These are phyloP conservation scores for Gracilariopsis chorda DNA, from an alignment of 23 red algal genomes.

Conservation along the genomic window DNA sequence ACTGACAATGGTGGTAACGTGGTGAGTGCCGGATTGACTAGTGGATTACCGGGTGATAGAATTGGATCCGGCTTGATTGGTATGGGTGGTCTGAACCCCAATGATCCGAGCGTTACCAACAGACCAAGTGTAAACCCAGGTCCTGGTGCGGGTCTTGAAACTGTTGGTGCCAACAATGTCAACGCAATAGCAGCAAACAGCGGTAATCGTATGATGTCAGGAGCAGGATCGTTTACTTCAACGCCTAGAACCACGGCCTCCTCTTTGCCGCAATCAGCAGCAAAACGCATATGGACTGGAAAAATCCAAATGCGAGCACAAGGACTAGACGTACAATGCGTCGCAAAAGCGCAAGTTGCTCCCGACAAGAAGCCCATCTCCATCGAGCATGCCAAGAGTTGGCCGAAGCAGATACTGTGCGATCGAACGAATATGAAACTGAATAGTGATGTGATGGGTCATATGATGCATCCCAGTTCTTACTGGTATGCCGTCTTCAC, in stretches of 20 bases:
- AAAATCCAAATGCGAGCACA: not conserved
- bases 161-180: not conserved
- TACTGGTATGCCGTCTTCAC: constrained; percentile 69
- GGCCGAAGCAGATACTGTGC: constrained; percentile 53
- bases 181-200: not conserved
- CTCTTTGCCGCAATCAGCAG: not conserved
- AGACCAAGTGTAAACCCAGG: no score
- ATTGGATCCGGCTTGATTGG: not conserved
- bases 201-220: not conserved
- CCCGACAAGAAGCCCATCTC: not conserved
- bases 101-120: no score
- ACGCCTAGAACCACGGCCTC: not conserved
- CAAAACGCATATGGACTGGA: constrained; percentile 1
- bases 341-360: constrained; percentile 21
- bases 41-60: not conserved
- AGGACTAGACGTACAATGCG: constrained; percentile 41
- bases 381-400: constrained; percentile 12
- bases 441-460: not conserved
- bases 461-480: not conserved
- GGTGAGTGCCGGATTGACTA: not conserved
- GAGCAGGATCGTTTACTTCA: no score
- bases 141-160: no score
- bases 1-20: not conserved
- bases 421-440: constrained; percentile 32
- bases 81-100: not conserved